Evolutionary conservation across 257 asterid genomes (phyloP), one percentile per base, ranked within the genome.

Genomic region (Solanum bukasovii): DNA sequence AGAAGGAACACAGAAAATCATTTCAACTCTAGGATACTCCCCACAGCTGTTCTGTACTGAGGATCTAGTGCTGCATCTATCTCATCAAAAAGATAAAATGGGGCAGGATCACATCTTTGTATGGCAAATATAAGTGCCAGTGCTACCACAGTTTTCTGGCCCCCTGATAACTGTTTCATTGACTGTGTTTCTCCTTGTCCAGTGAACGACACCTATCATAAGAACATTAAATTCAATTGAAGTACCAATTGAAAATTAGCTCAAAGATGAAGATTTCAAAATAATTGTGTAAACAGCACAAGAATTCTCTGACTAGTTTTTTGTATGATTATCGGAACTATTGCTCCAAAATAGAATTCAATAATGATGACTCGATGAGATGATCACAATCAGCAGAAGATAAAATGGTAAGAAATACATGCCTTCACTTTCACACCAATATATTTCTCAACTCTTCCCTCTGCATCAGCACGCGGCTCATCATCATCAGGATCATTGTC

Each of bases 41-140:
- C 99, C 3, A 97, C 99, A 34, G 99, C 99, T 29, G 99, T 97
- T 93, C 99, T 92, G 93, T 97, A 97, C 90, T 97, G 99, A 77
- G 99, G 99, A 93, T 97, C 99, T 40, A 97, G 96, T 35, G 99
- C 99, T 35, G 99, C 99, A 91, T 97, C 99, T 71, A 97, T 97
- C 93, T 97, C 99, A 87, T 97, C 99, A 88, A 97, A 97, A 87
- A 97, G 99, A 93, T 97, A 97, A 91, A 97, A 97, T 21, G 99
- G 99, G 33, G 99, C 99, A 70, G 99, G 99, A 90, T 97, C 99
- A 88, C 99, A 97, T 75, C 98, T 94, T 87, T 97, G 99, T 85
- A 97, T 97, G 91, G 99, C 99, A 90, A 97, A 97, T 88, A 97
- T 97, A 84, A 96, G 91, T 34, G 98, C 93, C 91, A 97, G 91